Evolutionary conservation across 371 early-diverging fungal species (phyloP).

Genomic region (Mortierella sp.): DNA sequence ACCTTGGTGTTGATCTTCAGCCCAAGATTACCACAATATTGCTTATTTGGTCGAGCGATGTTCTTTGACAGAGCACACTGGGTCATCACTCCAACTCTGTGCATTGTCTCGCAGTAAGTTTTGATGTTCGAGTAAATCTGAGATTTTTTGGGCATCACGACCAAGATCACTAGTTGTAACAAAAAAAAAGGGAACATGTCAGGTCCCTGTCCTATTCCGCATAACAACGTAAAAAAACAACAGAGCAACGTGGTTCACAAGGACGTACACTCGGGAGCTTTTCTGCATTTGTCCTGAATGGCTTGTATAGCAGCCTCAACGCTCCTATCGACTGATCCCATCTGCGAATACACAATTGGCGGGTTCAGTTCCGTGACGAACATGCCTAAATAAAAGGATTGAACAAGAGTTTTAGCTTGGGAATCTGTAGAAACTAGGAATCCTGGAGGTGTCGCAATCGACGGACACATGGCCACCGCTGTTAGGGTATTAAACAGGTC

Average conservation of each 20-base stretch:
- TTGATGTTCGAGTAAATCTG: slow-evolving; percentile 40
- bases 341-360: slow-evolving; percentile 16
- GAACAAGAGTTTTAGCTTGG: background rate
- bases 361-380: slow-evolving; percentile 10
- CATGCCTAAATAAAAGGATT: slow-evolving; percentile 16
- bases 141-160: slow-evolving; percentile 33
- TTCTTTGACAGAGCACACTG: slow-evolving; percentile 41
- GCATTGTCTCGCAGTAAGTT: slow-evolving; percentile 40
- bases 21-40: slow-evolving; percentile 63
- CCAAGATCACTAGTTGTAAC: slow-evolving; percentile 28
- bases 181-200: background rate
- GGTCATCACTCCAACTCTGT: slow-evolving; percentile 37
- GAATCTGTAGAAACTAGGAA: too few species aligned
- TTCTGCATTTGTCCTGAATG: slow-evolving; percentile 1
- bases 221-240: background rate
- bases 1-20: slow-evolving; percentile 49
- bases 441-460: slow-evolving; percentile 55
- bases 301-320: slow-evolving; percentile 10
- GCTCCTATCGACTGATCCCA: slow-evolving; percentile 8
- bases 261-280: slow-evolving; percentile 23
- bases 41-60: slow-evolving; percentile 19
- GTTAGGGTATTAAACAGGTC: slow-evolving; percentile 89
- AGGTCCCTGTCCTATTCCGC: background rate
- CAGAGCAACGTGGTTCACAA: too few species aligned
- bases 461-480: slow-evolving; percentile 87